Percentiles rank a stretch among this genome's conserved stretches.
phyloP scores from a whole-genome alignment of 2,329 filamentous ascomycete species.

The Monilinia polystroma region DNA sequence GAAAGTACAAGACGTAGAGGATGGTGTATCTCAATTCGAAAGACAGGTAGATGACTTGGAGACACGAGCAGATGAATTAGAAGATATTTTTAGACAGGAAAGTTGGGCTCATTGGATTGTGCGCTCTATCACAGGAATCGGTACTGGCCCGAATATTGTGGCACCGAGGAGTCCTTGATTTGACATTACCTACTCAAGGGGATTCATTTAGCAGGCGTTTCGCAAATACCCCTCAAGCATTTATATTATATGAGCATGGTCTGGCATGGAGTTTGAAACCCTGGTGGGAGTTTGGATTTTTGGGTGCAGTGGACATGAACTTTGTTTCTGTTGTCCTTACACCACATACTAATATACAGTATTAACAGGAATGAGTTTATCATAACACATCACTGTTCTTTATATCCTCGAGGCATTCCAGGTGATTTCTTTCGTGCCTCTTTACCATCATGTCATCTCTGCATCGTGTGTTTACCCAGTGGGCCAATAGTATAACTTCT shows the following conservation, averaged over 20 bases:
- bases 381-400: background rate
- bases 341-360: constrained; percentile 33
- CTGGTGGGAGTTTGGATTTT: background rate
- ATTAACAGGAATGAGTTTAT: constrained; percentile 8
- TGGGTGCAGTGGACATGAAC: constrained; percentile 30
- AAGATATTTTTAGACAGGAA: constrained; percentile 43
- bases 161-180: constrained; percentile 25
- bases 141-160: constrained; percentile 37
- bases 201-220: constrained; percentile 22
- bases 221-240: constrained; percentile 26
- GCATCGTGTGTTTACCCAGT: background rate
- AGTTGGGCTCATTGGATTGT: constrained; percentile 41
- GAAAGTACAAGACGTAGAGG: constrained; percentile 84
- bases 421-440: constrained; percentile 5
- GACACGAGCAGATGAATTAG: constrained; percentile 60
- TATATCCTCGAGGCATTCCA: background rate
- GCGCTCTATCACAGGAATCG: constrained; percentile 39
- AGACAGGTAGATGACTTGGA: constrained; percentile 72
- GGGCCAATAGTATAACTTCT: constrained; percentile 2
- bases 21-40: constrained; percentile 77
- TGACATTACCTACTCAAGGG: background rate
- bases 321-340: constrained; percentile 24
- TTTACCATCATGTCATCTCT: constrained; percentile 12
- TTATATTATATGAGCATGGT: constrained; percentile 23
- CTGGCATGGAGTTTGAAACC: constrained; percentile 23